A percentile compares a stretch with the other conserved stretches of the same genome.
These are phyloP conservation scores for Orbilia quercus DNA, from an alignment of 2,329 filamentous ascomycete species.

Conservation along the genomic window DNA sequence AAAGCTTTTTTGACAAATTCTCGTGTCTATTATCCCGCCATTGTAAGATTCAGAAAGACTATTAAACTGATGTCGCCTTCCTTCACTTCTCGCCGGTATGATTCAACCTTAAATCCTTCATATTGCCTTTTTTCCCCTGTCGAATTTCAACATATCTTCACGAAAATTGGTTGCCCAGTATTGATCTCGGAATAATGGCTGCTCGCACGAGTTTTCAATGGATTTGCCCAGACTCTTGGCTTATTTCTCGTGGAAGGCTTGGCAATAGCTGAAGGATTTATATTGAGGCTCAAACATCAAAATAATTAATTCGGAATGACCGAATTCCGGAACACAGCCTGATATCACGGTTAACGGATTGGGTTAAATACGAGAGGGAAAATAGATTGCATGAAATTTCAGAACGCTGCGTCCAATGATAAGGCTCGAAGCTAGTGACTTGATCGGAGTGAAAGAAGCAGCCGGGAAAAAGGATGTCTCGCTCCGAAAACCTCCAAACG, in stretches of 20 bases:
- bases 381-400: no score
- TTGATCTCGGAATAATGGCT: neutral
- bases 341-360: neutral
- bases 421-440: no score
- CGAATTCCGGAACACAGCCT: conserved; percentile 2
- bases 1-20: neutral
- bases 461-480: no score
- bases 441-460: no score
- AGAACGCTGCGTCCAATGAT: no score
- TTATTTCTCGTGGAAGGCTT: conserved; percentile 1
- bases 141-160: neutral
- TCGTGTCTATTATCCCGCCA: neutral
- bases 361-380: neutral
- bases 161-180: neutral
- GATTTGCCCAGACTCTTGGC: conserved; percentile 7
- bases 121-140: no score
- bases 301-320: neutral
- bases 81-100: no score
- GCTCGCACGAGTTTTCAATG: neutral
- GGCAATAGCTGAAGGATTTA: conserved; percentile 32
- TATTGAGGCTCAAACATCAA: conserved; percentile 5
- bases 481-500: neutral
- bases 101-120: no score
- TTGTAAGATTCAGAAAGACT: no score
- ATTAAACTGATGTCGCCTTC: no score